Conservation (phyloP, 1,139 yeast species). For the Spencermartinsiella ligniputridi region DNA sequence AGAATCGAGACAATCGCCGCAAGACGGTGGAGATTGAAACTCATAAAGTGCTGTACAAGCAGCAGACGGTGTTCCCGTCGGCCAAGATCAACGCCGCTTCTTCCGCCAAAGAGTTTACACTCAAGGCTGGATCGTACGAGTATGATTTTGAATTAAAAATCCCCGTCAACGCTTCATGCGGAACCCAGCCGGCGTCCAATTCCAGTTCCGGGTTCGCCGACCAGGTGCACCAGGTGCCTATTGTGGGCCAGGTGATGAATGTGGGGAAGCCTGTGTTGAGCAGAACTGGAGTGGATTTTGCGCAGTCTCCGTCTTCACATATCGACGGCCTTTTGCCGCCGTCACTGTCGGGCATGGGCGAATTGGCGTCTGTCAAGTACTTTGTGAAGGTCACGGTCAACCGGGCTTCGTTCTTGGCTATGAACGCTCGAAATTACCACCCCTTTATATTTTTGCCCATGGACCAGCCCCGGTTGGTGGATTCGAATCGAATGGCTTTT, state of each 20-base stretch:
- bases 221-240: background rate
- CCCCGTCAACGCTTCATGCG: constrained; percentile 51
- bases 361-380: constrained; percentile 46
- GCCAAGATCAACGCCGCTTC: constrained; percentile 47
- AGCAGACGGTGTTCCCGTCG: constrained; percentile 59
- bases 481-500: constrained; percentile 29
- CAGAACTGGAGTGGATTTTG: constrained; percentile 30
- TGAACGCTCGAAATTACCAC: constrained; percentile 45
- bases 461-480: constrained; percentile 37
- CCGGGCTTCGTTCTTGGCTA: constrained; percentile 48
- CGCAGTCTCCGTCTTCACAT: constrained; percentile 36
- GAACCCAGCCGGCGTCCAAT: constrained; percentile 17
- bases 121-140: constrained; percentile 55
- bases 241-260: constrained; percentile 5
- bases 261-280: constrained; percentile 39
- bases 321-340: constrained; percentile 51
- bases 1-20: constrained; percentile 6
- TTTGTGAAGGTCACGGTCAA: constrained; percentile 59
- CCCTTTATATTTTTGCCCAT: constrained; percentile 55
- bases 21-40: constrained; percentile 36
- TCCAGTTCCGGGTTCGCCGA: constrained; percentile 5
- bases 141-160: constrained; percentile 56
- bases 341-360: constrained; percentile 45
- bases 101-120: constrained; percentile 50
- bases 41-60: constrained; percentile 55